These are phyloP conservation scores for Alnus rubra DNA, from an alignment of 306 rosid species.

Conservation along the genomic window DNA sequence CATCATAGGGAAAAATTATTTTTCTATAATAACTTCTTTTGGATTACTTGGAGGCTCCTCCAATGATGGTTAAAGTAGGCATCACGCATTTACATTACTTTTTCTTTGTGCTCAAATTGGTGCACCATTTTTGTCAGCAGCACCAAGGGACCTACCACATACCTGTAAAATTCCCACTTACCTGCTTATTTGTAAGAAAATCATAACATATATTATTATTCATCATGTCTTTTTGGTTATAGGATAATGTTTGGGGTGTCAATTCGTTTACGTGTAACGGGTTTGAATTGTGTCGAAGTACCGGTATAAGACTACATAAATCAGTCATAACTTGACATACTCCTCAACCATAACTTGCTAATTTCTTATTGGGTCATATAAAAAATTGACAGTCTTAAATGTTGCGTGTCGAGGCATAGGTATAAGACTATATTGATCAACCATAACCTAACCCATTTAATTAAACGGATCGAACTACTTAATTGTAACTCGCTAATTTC, in stretches of 20 bases:
- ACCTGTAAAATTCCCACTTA: background rate
- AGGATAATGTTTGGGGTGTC: background rate
- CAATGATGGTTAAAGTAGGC: slow-evolving; percentile 27
- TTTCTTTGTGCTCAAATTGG: slow-evolving; percentile 15
- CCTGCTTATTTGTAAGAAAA: background rate
- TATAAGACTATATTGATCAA: too few relatives aligned
- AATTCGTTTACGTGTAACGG: too few relatives aligned
- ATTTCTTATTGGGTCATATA: too few relatives aligned
- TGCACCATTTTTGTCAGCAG: slow-evolving; percentile 18
- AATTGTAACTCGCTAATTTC: too few relatives aligned
- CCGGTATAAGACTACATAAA: too few relatives aligned
- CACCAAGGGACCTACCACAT: slow-evolving; percentile 21
- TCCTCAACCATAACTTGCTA: too few relatives aligned
- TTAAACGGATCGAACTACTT: too few relatives aligned
- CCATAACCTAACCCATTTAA: too few relatives aligned
- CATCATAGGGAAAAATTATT: background rate
- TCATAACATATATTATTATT: slow-evolving; percentile 23
- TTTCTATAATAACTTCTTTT: slow-evolving; percentile 18
- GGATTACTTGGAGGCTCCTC: slow-evolving; percentile 18
- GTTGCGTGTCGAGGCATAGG: too few relatives aligned
- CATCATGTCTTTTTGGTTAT: background rate
- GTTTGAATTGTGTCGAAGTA: too few relatives aligned
- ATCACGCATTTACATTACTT: slow-evolving; percentile 22
- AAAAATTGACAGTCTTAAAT: too few relatives aligned
- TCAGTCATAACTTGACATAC: too few relatives aligned